phyloP scores from a whole-genome alignment of 352 stramenopile species.

The Globisporangium spinosum region DNA sequence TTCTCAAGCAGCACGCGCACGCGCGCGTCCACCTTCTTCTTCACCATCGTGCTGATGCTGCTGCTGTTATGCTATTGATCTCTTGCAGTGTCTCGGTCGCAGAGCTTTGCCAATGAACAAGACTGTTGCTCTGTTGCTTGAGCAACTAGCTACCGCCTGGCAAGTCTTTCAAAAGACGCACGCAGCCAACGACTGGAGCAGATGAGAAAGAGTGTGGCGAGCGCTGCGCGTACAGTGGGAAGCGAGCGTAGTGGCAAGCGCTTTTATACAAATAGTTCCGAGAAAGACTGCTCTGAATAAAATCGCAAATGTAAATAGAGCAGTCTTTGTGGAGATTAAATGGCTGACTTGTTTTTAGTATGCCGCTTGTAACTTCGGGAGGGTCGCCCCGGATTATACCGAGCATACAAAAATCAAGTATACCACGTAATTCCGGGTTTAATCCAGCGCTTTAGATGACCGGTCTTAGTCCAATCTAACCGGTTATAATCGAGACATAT shows the following conservation, averaged over 20 bases:
- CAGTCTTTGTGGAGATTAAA: background rate
- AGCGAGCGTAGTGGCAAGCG: background rate
- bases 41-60: constrained; percentile 85
- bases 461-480: background rate
- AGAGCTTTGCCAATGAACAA: background rate
- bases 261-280: background rate
- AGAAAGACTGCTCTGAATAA: background rate
- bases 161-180: background rate
- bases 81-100: background rate
- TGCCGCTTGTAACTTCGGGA: no score
- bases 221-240: background rate
- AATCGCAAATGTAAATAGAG: background rate
- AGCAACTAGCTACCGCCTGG: background rate
- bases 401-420: background rate
- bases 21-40: constrained; percentile 98
- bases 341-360: no score
- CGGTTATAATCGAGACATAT: background rate
- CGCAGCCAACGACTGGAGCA: background rate
- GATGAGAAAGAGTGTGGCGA: background rate
- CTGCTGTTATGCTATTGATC: no score
- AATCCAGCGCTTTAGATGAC: background rate
- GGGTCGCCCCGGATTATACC: no score
- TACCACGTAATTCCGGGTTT: background rate
- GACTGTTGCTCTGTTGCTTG: background rate
- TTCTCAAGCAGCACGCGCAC: constrained; percentile 97